Base-by-base conservation (phyloP, 2,329 filamentous ascomycete genomes). In the Magnaporthiopsis rhizophila region DNA sequence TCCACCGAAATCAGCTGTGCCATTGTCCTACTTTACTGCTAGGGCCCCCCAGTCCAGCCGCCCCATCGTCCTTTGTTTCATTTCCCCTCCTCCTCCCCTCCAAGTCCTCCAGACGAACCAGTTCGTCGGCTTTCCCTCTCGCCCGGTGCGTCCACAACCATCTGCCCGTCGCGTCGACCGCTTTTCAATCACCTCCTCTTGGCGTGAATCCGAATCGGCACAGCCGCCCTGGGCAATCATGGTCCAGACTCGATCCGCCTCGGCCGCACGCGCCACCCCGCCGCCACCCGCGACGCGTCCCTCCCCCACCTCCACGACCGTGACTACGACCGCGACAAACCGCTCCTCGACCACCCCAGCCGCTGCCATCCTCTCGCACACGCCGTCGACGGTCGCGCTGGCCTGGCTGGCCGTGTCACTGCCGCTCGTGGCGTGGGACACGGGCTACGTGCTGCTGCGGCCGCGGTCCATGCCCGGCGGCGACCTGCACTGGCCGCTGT, bases 391-490 rank as follows among this genome's bases (percentile, higher is more conserved):
- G 1, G 64, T 73, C 1, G 83, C 79, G 28, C 81, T 91, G 58
- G 69, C 86, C 67, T 96, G 92, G 92, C 81, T 96, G 32, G 76
- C 82, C 65, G 68, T 94, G 66, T 92, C 90, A 26, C 77, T 95
- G 21, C 91, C 90, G 1, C 82, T 96, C 66, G 91, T 96, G 61
- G 72, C 85, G 62, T 96, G 92, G 92, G 92, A 97, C 77, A 85
- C 84, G 36, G 79, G 80, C 65, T 97, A 96, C 78, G 86, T 96
- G 56, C 80, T 96, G 60, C 79, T 90, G 64, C 90, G 92, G 26
- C 92, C 92, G 36, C 85, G 88, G 75, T 90, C 87, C 65, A 95
- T 97, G 90, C 86, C 88, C 0, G 90, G 91, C 69, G 92, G 92
- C 21, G 77, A 75, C 60, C 79, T 89, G 63, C 90, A 96, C 78